Percentiles rank a stretch among this genome's conserved stretches.
Evolutionary conservation across 768 basidiomycete species (phyloP).

Genomic region (Boletus eberwhitei): DNA sequence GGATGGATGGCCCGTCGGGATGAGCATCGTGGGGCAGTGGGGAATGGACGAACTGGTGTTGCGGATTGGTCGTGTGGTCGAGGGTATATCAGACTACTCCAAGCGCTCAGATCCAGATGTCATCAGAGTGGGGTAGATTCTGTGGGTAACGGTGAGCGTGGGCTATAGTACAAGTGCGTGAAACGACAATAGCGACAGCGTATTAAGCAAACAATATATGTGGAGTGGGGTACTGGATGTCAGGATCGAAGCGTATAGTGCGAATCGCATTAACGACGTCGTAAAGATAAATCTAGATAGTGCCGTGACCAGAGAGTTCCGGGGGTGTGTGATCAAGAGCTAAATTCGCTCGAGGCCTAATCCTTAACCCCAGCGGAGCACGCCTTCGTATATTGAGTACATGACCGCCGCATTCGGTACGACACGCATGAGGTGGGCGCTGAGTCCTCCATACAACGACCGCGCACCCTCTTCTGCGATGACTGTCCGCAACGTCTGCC

Average conservation of each 20-base stretch:
- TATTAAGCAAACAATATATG: slow-evolving; percentile 14
- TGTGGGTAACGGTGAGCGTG: slow-evolving; percentile 22
- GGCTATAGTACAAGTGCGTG: slow-evolving; percentile 20
- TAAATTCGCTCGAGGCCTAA: too few relatives aligned
- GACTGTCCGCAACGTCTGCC: slow-evolving; percentile 81
- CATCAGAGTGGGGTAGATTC: slow-evolving; percentile 23
- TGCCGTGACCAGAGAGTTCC: not conserved
- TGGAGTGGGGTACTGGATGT: slow-evolving; percentile 8
- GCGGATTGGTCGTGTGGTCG: slow-evolving; percentile 48
- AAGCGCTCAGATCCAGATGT: not conserved
- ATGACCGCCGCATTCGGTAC: slow-evolving; percentile 97
- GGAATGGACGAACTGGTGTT: slow-evolving; percentile 66
- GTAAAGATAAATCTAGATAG: slow-evolving; percentile 17
- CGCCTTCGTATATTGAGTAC: slow-evolving; percentile 92
- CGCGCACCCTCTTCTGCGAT: slow-evolving; percentile 86
- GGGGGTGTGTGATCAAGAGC: not conserved
- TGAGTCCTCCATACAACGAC: slow-evolving; percentile 87
- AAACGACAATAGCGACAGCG: slow-evolving; percentile 11
- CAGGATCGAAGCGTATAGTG: not conserved
- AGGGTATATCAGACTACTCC: slow-evolving; percentile 15
- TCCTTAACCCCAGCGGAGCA: slow-evolving; percentile 54
- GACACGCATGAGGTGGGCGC: slow-evolving; percentile 93
- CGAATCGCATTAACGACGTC: slow-evolving; percentile 11
- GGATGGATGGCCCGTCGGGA: slow-evolving; percentile 79
- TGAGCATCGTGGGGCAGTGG: slow-evolving; percentile 87